phyloP scores from a whole-genome alignment of 1,284 basidiomycete species.

The Trichosporon sp. region DNA sequence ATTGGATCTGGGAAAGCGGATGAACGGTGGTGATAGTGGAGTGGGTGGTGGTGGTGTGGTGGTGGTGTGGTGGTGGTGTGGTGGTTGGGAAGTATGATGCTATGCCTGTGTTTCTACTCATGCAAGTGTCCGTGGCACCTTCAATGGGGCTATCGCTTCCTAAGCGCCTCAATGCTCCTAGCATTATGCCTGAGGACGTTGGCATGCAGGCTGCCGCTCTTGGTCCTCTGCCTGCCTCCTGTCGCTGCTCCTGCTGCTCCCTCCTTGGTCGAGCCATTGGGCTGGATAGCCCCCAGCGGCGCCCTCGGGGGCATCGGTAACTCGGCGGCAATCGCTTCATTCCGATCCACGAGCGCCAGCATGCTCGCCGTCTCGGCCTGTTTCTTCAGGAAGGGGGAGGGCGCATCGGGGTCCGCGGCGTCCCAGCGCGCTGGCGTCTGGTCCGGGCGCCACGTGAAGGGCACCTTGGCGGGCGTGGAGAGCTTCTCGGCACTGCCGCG shows the following conservation, averaged over 20 bases:
- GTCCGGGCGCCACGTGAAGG: constrained; percentile 44
- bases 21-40: too few species aligned
- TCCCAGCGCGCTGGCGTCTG: constrained; percentile 54
- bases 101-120: background rate
- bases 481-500: background rate
- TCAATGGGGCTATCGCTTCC: constrained; percentile 6
- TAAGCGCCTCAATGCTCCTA: constrained; percentile 6
- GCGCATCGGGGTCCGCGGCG: constrained; percentile 49
- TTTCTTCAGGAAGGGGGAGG: constrained; percentile 44
- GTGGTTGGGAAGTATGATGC: background rate
- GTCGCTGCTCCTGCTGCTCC: too few species aligned
- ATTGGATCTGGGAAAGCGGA: background rate
- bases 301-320: background rate
- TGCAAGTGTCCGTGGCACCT: background rate
- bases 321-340: background rate
- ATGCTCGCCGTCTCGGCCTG: constrained; percentile 12
- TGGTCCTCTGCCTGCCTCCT: background rate
- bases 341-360: constrained; percentile 5
- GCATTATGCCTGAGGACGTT: constrained; percentile 23
- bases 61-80: background rate
- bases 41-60: background rate
- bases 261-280: background rate
- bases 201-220: constrained; percentile 19
- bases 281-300: constrained; percentile 33
- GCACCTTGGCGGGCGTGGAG: constrained; percentile 37